Conservation (phyloP, 1,284 basidiomycete genomes). For the Cryptococcus neoformans region DNA sequence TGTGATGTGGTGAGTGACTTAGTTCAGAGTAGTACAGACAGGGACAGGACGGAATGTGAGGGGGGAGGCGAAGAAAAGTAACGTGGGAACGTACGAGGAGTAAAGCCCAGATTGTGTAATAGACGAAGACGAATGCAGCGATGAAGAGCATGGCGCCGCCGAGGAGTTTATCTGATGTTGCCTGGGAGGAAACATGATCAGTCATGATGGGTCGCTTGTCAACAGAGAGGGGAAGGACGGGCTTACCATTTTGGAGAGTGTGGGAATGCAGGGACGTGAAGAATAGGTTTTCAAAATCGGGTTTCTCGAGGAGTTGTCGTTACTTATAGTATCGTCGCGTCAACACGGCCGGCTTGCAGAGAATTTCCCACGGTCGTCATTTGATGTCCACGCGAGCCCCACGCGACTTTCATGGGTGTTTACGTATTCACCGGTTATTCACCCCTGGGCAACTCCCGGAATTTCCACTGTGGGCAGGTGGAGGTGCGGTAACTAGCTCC, state of each 20-base stretch:
- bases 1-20: slow-evolving; percentile 39
- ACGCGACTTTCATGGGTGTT: neutral
- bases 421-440: too few species aligned
- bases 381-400: neutral
- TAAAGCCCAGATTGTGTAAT: slow-evolving; percentile 89
- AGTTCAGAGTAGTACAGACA: neutral
- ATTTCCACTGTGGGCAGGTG: too few species aligned
- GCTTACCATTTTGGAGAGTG: neutral
- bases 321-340: neutral
- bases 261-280: neutral
- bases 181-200: slow-evolving; percentile 52
- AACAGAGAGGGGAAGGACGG: neutral
- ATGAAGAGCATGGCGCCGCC: slow-evolving; percentile 75
- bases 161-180: slow-evolving; percentile 71
- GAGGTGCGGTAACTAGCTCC: neutral
- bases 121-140: slow-evolving; percentile 72
- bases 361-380: neutral
- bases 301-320: neutral
- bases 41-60: neutral
- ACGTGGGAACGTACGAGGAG: slow-evolving; percentile 61
- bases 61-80: neutral
- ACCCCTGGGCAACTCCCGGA: too few species aligned
- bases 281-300: neutral
- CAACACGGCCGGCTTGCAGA: neutral
- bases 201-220: neutral